Evolutionary conservation across 495 filamentous ascomycete species (phyloP).

Genomic region (Penicillium fimorum): DNA sequence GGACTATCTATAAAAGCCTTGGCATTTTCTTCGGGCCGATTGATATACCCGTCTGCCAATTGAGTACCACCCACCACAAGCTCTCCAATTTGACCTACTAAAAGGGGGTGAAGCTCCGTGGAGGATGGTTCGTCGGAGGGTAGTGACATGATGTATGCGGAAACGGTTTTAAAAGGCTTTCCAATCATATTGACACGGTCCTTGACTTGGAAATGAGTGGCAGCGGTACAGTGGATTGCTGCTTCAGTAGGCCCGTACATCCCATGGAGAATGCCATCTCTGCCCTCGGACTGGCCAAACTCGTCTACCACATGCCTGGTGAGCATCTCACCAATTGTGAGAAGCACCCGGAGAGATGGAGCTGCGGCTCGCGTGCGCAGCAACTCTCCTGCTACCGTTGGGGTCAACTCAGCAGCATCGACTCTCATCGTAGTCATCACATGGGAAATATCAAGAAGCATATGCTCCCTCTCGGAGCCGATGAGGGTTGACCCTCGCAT

Average conservation of each 20-base stretch:
- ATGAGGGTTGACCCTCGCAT: constrained; percentile 69
- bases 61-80: constrained; percentile 76
- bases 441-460: constrained; percentile 68
- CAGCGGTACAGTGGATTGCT: constrained; percentile 71
- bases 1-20: constrained; percentile 61
- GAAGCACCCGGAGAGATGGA: constrained; percentile 59
- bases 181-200: constrained; percentile 67
- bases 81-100: constrained; percentile 74
- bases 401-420: constrained; percentile 80
- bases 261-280: constrained; percentile 61
- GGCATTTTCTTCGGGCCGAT: constrained; percentile 67
- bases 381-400: constrained; percentile 71
- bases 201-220: constrained; percentile 41
- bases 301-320: constrained; percentile 67
- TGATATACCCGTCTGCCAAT: constrained; percentile 76
- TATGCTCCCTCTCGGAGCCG: constrained; percentile 57
- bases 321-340: constrained; percentile 89
- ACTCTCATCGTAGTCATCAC: constrained; percentile 62
- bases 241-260: constrained; percentile 92
- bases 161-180: constrained; percentile 70
- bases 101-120: constrained; percentile 50
- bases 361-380: constrained; percentile 58
- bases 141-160: constrained; percentile 61
- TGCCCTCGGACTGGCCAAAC: constrained; percentile 53
- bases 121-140: constrained; percentile 26